These are phyloP conservation scores for Dactylonectria estremocensis DNA, from an alignment of 2,329 filamentous ascomycete genomes.

Conservation along the genomic window DNA sequence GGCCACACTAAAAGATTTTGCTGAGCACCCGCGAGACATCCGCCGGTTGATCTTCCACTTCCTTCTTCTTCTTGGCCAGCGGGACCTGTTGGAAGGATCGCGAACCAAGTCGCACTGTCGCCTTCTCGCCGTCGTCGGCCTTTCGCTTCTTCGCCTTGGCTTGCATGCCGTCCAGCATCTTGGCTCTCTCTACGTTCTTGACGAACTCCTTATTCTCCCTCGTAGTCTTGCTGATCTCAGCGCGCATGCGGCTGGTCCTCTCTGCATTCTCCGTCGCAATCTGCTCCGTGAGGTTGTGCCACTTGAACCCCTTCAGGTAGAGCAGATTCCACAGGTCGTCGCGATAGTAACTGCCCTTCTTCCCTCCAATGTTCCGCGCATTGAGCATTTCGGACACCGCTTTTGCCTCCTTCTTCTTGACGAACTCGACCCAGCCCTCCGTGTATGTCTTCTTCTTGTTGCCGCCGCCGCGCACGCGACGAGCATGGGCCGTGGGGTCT, in stretches of 20 bases:
- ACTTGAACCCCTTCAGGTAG: constrained; percentile 89
- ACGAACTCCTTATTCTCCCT: constrained; percentile 88
- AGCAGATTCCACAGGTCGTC: constrained; percentile 90
- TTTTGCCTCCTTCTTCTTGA: constrained; percentile 83
- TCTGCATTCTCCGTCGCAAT: constrained; percentile 88
- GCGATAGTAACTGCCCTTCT: constrained; percentile 86
- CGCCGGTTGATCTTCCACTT: constrained; percentile 64
- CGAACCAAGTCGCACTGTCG: constrained; percentile 40
- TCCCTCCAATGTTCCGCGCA: constrained; percentile 83
- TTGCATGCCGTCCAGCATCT: constrained; percentile 84
- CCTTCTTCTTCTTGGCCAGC: constrained; percentile 66
- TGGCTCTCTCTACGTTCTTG: constrained; percentile 83
- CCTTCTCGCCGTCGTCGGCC: constrained; percentile 48
- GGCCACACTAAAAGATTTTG: constrained; percentile 71
- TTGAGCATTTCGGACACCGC: constrained; percentile 83
- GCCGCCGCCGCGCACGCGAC: constrained; percentile 79
- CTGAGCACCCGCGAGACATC: constrained; percentile 73
- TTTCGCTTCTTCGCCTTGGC: constrained; percentile 62
- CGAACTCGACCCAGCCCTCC: constrained; percentile 91
- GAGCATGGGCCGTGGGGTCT: constrained; percentile 75
- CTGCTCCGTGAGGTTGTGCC: constrained; percentile 82
- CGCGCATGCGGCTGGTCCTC: constrained; percentile 80
- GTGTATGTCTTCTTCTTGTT: constrained; percentile 88
- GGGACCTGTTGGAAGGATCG: constrained; percentile 78
- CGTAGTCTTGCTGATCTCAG: constrained; percentile 82